Evolutionary conservation across 768 basidiomycete species (phyloP), one percentile per base, ranked within the genome.

Genomic region (Pleurotus cornucopiae): DNA sequence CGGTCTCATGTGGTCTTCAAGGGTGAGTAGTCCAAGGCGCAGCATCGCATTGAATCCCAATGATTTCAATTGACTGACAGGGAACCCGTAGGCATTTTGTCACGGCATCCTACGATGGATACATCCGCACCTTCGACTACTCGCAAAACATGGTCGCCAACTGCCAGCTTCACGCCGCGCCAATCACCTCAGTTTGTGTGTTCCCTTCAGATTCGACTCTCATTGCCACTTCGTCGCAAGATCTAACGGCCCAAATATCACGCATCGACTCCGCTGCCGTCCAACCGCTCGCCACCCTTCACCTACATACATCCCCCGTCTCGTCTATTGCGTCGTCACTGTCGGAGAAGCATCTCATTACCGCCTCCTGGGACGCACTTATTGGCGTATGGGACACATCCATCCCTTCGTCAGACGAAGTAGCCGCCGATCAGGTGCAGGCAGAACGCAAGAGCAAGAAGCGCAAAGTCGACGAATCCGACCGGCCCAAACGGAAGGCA

Each of bases 291-390:
- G 83, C 92, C 11, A 86, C 88, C 0, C 77, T 98, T 2, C 85
- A 91, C 62, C 75, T 96, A 1, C 95, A 98, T 69, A 91, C 90
- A 2, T 80, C 82, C 0, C 85, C 94, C 0, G 71, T 98, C 34
- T 86, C 94, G 0, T 87, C 84, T 9, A 73, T 98, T 40, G 63
- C 83, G 0, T 68, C 86, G 0, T 82, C 83, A 55, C 37, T 67
- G 6, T 63, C 76, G 6, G 85, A 88, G 2, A 73, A 79, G 2
- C 80, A 85, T 57, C 73, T 98, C 14, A 74, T 98, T 34, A 94
- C 93, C 0, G 80, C 89, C 0, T 89, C 89, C 0, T 95, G 94
- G 93, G 95, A 99, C 63, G 78, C 82, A 6, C 76, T 94, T 13
- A 78, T 98, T 55, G 91, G 93, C 2, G 62, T 94, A 4, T 98